Conservation (phyloP, 805 yeast species). For the Ogataea zsoltii region DNA sequence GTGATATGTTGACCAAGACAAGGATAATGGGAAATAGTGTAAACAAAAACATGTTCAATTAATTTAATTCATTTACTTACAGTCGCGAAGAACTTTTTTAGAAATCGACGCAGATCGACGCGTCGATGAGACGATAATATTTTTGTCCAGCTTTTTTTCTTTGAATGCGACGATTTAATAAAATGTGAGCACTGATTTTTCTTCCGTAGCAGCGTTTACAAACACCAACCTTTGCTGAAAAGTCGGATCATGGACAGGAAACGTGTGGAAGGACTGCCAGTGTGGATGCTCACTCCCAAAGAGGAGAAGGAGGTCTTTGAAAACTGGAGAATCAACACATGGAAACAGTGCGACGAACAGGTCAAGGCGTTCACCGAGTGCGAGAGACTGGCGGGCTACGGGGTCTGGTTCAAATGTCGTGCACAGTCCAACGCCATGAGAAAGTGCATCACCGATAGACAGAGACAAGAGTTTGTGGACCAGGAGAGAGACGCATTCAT, state of each 20-base stretch:
- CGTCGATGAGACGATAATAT: too few relatives aligned
- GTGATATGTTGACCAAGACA: background rate
- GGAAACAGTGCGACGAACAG: conserved; percentile 62
- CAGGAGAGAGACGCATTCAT: conserved; percentile 66
- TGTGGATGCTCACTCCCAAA: conserved; percentile 74
- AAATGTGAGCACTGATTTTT: too few relatives aligned
- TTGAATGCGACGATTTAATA: too few relatives aligned
- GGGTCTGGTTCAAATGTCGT: conserved; percentile 66
- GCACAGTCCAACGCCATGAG: conserved; percentile 57
- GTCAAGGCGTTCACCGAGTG: conserved; percentile 73
- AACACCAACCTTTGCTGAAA: too few relatives aligned
- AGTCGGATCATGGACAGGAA: conserved; percentile 26
- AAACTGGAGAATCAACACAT: conserved; percentile 68
- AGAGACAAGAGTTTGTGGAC: conserved; percentile 65
- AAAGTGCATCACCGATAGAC: conserved; percentile 62
- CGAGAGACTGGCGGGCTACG: conserved; percentile 60
- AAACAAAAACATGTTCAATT: too few relatives aligned
- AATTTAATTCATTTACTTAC: too few relatives aligned
- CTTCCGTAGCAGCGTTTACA: too few relatives aligned
- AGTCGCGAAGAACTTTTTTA: too few relatives aligned
- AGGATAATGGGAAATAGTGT: background rate
- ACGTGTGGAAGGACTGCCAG: conserved; percentile 49
- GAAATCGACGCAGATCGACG: too few relatives aligned
- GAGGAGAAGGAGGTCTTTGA: conserved; percentile 74
- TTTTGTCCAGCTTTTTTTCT: too few relatives aligned